phyloP scores from a whole-genome alignment of 148 eudicot genomes.

The Fagopyrum tataricum region DNA sequence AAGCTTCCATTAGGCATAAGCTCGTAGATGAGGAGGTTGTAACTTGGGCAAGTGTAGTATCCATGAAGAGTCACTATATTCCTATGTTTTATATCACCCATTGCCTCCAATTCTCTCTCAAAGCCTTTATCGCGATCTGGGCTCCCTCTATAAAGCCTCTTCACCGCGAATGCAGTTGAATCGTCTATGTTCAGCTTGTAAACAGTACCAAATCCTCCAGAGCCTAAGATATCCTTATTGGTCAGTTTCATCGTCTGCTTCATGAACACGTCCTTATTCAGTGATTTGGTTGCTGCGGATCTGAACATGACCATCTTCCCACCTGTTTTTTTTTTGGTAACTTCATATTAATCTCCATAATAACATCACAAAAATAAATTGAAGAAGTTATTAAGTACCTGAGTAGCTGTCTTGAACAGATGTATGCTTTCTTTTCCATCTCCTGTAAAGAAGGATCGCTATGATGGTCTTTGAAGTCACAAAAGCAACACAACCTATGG shows the following conservation, averaged over 20 bases:
- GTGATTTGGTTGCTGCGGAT: conserved; percentile 44
- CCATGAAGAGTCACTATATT: conserved; percentile 82
- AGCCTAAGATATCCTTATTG: conserved; percentile 78
- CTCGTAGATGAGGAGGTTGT: conserved; percentile 81
- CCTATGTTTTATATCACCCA: conserved; percentile 90
- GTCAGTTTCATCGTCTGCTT: conserved; percentile 59
- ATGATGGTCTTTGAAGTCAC: conserved; percentile 53
- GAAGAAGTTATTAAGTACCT: conserved; percentile 24
- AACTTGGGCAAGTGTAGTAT: conserved; percentile 69
- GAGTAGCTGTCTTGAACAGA: conserved; percentile 51
- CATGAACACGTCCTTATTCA: conserved; percentile 46
- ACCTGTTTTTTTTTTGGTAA: conserved; percentile 34
- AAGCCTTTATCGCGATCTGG: conserved; percentile 75
- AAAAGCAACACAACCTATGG: conserved; percentile 59
- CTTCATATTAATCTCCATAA: not conserved
- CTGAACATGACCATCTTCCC: conserved; percentile 81
- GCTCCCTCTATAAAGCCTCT: conserved; percentile 59
- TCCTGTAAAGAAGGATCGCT: conserved; percentile 59
- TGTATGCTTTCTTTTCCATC: conserved; percentile 62
- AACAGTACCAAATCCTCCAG: conserved; percentile 89
- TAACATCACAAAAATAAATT: not conserved
- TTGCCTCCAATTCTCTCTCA: conserved; percentile 84
- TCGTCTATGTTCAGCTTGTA: conserved; percentile 57
- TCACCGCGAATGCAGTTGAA: conserved; percentile 55
- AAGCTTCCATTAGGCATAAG: conserved; percentile 90